Evolutionary conservation across 2,329 filamentous ascomycete species (phyloP), one percentile per base, ranked within the genome.

Genomic region (Chlorencoelia australis): DNA sequence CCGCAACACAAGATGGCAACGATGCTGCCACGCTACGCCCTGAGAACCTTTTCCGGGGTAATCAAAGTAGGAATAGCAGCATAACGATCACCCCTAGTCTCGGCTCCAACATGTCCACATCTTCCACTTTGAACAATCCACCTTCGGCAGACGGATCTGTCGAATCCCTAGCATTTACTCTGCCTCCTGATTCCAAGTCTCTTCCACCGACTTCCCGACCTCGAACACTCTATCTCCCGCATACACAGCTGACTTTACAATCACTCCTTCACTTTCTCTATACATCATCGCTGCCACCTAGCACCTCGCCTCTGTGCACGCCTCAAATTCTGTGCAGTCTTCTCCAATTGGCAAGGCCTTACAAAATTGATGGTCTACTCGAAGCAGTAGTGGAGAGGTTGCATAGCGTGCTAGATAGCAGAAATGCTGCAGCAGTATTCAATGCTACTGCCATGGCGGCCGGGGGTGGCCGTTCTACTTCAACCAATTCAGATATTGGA

Each of bases 381-480:
- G 91, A 98, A 62, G 86, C 86, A 1, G 85, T 93, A 2, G 85
- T 96, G 7, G 87, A 96, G 59, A 76, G 89, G 6, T 69, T 98
- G 0, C 91, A 98, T 53, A 73, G 83, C 19, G 74, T 93, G 1
- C 73, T 98, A 4, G 91, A 98, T 57, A 91, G 85, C 31, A 75
- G 89, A 30, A 98, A 96, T 49, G 89, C 91, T 0, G 91, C 91
- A 0, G 91, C 91, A 5, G 88, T 98, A 0, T 98, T 98, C 67
- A 98, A 98, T 48, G 91, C 91, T 0, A 91, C 89, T 0, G 91
- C 91, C 35, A 96, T 96, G 91, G 91, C 88, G 1, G 91, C 91
- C 1, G 91, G 91, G 8, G 88, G 91, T 17, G 91, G 91, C 0
- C 76, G 87, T 31, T 83, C 84, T 31, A 84, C 89, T 18, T 79